Evolutionary conservation across 768 basidiomycete genomes (phyloP).

Genomic region (Phaeotremella skinneri): DNA sequence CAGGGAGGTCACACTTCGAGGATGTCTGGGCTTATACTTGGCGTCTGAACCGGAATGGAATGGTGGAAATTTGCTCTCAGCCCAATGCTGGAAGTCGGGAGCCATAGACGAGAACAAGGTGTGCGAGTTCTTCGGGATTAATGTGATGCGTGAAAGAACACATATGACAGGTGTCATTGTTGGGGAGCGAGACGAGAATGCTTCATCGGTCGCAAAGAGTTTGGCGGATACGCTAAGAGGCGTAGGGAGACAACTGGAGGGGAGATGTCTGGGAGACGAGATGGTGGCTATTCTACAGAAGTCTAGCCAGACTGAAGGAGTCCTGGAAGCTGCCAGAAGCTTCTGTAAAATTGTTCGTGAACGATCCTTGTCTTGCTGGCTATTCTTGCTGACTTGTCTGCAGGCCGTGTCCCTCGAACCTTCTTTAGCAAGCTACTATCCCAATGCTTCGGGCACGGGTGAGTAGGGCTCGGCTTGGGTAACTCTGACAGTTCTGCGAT

Average conservation of each 20-base stretch:
- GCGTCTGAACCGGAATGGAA: conserved; percentile 24
- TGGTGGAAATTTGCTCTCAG: conserved; percentile 15
- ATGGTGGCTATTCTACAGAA: conserved; percentile 4
- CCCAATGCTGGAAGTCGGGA: conserved; percentile 13
- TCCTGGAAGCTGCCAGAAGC: background rate
- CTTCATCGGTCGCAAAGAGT: conserved; percentile 6
- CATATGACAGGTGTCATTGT: conserved; percentile 24
- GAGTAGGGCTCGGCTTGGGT: background rate
- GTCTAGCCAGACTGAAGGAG: conserved; percentile 17
- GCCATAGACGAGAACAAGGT: conserved; percentile 15
- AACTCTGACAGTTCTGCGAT: no score
- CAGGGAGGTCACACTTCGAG: conserved; percentile 21
- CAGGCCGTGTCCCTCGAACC: conserved; percentile 10
- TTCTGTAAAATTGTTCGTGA: background rate
- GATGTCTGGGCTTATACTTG: conserved; percentile 24
- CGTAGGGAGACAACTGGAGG: conserved; percentile 11
- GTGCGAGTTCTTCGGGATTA: conserved; percentile 26
- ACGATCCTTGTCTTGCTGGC: background rate
- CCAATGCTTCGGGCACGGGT: background rate
- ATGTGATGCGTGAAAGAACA: conserved; percentile 23
- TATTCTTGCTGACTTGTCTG: conserved; percentile 1
- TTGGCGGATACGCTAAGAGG: conserved; percentile 14
- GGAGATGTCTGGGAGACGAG: conserved; percentile 22
- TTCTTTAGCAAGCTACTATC: conserved; percentile 3
- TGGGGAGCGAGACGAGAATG: conserved; percentile 21